Evolutionary conservation across 768 basidiomycete species (phyloP).

Genomic region (Coprinopsis marcescibilis): DNA sequence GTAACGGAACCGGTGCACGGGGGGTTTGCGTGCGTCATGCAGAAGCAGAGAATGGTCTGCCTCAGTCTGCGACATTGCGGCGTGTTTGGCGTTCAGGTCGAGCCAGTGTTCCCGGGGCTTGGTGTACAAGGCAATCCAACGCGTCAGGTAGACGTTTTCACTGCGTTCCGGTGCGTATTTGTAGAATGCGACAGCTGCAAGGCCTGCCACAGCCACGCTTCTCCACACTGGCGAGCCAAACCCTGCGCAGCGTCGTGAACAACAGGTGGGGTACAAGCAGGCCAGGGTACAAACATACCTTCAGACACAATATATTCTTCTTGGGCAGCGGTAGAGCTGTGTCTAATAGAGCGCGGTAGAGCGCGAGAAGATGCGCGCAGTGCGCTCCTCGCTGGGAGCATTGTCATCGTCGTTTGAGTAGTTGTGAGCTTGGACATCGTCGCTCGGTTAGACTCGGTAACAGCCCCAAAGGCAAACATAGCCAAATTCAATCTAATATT

Average conservation of each 20-base stretch:
- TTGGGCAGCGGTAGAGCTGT: constrained; percentile 12
- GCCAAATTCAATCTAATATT: constrained; percentile 3
- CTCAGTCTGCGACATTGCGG: constrained; percentile 36
- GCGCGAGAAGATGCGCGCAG: constrained; percentile 30
- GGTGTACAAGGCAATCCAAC: constrained; percentile 56
- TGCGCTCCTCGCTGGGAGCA: constrained; percentile 40
- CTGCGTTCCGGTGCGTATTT: constrained; percentile 61
- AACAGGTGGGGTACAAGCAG: not conserved
- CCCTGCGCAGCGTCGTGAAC: constrained; percentile 29
- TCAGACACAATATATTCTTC: constrained; percentile 47
- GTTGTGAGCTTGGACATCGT: not conserved
- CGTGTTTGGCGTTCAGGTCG: constrained; percentile 50
- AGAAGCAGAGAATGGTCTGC: constrained; percentile 40
- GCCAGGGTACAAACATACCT: constrained; percentile 30
- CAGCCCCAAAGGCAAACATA: constrained; percentile 7
- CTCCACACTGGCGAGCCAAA: constrained; percentile 67
- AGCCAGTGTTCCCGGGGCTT: constrained; percentile 53
- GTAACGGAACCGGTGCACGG: constrained; percentile 56
- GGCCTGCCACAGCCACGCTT: constrained; percentile 46
- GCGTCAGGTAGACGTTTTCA: constrained; percentile 60
- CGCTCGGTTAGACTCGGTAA: constrained; percentile 4
- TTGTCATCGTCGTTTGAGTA: constrained; percentile 15
- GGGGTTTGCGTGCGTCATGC: constrained; percentile 38
- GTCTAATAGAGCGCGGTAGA: constrained; percentile 19
- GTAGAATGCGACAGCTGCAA: constrained; percentile 50